Base-by-base conservation (phyloP, 2,329 filamentous ascomycete genomes). In the Pestalotiopsis sp. region DNA sequence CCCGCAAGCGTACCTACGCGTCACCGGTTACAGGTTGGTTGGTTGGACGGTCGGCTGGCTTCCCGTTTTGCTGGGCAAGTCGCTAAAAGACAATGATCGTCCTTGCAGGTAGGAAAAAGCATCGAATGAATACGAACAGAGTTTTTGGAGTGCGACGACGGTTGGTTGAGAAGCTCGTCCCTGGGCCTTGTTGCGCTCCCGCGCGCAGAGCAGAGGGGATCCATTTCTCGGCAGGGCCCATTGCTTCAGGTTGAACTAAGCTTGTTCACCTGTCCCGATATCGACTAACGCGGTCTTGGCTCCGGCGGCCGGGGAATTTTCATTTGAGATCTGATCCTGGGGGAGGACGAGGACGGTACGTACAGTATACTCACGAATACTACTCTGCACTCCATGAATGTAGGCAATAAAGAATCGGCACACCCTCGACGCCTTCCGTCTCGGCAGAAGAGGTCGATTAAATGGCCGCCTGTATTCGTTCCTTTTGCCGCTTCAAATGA, bases 241-340 rank as follows among this genome's bases (percentile, higher is more conserved):
- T 64, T 64, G 61, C 61, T 64, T 64, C 61, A 64, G 61, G 61
- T 64, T 45, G n/a, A 38, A 64, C 61, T 59, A 27, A 27, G 23
- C n/a, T 52, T 41, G n/a, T 31, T 64, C 31, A 41, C 59, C 59
- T 39, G 59, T 14, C 59, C n/a, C 31, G 20, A 62, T 62, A 6
- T 36, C 13, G 59, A 62, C 59, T 62, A 39, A 27, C 25, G 27
- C 20, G 36, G 13, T 41, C 38, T 39, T 49, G n/a, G 36, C 14
- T 62, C n/a, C 23, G 39, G 14, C 38, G 4, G 27, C 36, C 38
- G 41, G 23, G n/a, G 20, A 25, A 64, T 45, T 52, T 36, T 36
- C 31, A 64, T 20, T 64, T 49, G 38, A 36, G 36, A 25, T 20
- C 61, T 38, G 59, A 36, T 17, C n/a, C 27, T 27, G 57, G 57